Conservation (phyloP, 2,329 filamentous ascomycete species). For the Fusarium mexicanum region DNA sequence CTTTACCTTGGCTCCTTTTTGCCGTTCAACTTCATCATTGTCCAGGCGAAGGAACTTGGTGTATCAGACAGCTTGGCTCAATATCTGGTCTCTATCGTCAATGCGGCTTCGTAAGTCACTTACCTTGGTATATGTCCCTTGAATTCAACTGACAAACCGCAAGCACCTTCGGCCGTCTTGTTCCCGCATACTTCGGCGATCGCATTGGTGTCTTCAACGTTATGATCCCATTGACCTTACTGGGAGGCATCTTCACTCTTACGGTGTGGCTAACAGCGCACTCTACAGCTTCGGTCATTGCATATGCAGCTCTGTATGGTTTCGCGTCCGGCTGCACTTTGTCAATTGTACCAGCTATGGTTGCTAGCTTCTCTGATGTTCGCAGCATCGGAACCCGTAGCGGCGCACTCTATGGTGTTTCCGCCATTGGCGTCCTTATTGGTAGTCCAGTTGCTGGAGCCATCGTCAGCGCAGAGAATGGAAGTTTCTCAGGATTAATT, state of each 20-base stretch:
- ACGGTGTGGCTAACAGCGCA: conserved; percentile 51
- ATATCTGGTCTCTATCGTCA: conserved; percentile 52
- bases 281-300: conserved; percentile 40
- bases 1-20: conserved; percentile 48
- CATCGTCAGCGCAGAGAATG: conserved; percentile 2
- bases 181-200: conserved; percentile 49
- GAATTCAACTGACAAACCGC: no score
- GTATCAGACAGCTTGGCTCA: conserved; percentile 44
- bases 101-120: conserved; percentile 43
- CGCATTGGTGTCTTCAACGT: conserved; percentile 52
- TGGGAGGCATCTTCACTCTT: conserved; percentile 36
- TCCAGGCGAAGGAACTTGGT: conserved; percentile 45
- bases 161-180: conserved; percentile 50
- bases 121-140: no score
- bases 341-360: conserved; percentile 44
- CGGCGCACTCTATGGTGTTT: conserved; percentile 46
- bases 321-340: conserved; percentile 50
- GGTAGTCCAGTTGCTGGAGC: conserved; percentile 39
- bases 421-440: conserved; percentile 27
- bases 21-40: conserved; percentile 51
- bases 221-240: conserved; percentile 56
- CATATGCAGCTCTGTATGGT: conserved; percentile 48
- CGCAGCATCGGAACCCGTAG: conserved; percentile 64
- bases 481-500: not conserved
- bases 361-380: conserved; percentile 63